phyloP scores from a whole-genome alignment of 2,329 filamentous ascomycete species.

The Bisporella sp. region DNA sequence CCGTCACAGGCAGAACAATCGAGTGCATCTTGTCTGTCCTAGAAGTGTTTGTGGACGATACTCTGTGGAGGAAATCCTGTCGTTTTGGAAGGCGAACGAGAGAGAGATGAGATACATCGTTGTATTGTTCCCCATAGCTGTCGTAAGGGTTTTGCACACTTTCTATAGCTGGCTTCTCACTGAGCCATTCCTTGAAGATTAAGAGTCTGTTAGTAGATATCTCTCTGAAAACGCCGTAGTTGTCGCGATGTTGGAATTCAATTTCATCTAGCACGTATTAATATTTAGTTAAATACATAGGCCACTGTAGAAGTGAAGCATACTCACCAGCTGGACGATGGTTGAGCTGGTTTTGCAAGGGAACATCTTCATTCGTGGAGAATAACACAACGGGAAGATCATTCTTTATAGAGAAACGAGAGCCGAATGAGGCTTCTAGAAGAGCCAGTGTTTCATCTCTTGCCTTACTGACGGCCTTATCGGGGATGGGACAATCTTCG shows the following conservation, averaged over 20 bases:
- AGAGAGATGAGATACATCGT: constrained; percentile 42
- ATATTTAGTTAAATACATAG: no score
- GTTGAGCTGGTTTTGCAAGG: not conserved
- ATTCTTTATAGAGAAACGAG: constrained; percentile 13
- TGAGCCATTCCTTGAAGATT: constrained; percentile 35
- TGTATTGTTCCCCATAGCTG: constrained; percentile 33
- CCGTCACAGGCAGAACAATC: constrained; percentile 37
- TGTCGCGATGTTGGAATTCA: no score
- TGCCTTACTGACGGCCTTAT: constrained; percentile 27
- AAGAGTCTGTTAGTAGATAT: constrained; percentile 15
- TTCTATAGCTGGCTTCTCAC: constrained; percentile 36
- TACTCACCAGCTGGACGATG: not conserved
- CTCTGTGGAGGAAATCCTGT: constrained; percentile 50
- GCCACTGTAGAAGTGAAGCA: not conserved
- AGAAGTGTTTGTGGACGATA: not conserved
- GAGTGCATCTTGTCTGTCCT: constrained; percentile 28
- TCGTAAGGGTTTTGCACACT: constrained; percentile 32
- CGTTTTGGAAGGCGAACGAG: constrained; percentile 45
- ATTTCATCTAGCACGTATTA: no score
- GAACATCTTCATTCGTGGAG: not conserved
- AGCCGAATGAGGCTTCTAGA: constrained; percentile 17
- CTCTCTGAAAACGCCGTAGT: constrained; percentile 17
- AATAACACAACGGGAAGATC: constrained; percentile 16
- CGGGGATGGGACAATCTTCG: constrained; percentile 1
- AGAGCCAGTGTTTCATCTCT: constrained; percentile 15